Conservation (phyloP, 306 rosid species). For the Gynostemma pentaphyllum region DNA sequence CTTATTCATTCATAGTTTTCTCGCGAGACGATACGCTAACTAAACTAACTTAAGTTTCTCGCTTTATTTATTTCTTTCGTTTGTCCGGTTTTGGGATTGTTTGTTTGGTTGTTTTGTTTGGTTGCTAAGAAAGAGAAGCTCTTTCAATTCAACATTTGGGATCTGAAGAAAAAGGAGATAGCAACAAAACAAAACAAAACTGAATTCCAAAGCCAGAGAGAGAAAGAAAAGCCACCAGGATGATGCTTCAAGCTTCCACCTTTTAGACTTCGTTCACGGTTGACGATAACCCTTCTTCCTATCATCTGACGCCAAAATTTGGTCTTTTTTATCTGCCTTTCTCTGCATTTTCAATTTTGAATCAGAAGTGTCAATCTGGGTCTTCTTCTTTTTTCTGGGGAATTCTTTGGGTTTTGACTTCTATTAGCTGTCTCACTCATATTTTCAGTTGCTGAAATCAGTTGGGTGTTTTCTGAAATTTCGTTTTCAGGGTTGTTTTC, state of each 20-base stretch:
- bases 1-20: too few relatives aligned
- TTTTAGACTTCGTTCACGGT: too few relatives aligned
- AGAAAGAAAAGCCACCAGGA: too few relatives aligned
- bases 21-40: slow-evolving; percentile 2
- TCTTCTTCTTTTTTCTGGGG: not conserved
- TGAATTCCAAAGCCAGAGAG: not conserved
- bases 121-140: not conserved
- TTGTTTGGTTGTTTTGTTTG: slow-evolving; percentile 10
- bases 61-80: not conserved
- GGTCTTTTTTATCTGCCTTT: not conserved
- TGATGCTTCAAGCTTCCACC: not conserved
- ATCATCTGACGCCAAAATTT: not conserved
- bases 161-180: not conserved
- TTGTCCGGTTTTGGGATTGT: slow-evolving; percentile 1
- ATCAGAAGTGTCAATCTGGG: too few relatives aligned
- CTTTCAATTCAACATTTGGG: slow-evolving; percentile 4
- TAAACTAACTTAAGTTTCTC: not conserved
- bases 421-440: not conserved
- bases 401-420: not conserved
- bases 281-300: not conserved
- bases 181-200: too few relatives aligned
- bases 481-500: not conserved
- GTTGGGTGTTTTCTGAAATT: not conserved
- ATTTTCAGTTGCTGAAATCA: not conserved
- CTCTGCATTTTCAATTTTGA: not conserved